Conservation (phyloP, 2,329 filamentous ascomycete genomes). For the Trichoderma harzianum region DNA sequence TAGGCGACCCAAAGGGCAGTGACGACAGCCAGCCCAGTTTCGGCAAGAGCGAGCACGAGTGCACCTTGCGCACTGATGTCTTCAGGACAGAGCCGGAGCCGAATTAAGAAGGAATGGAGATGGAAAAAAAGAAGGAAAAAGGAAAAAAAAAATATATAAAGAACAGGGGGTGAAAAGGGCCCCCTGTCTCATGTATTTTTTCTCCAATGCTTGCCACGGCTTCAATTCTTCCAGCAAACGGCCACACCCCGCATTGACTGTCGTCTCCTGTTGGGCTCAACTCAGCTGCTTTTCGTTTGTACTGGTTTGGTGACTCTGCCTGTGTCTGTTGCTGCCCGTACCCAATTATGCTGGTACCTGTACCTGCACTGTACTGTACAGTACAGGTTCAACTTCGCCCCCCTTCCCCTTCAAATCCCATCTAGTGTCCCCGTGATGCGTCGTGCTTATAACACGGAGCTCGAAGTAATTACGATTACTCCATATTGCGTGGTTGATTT, state of each 20-base stretch:
- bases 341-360: not conserved
- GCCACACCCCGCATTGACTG: not conserved
- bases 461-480: slow-evolving; percentile 1
- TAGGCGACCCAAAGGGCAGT: not conserved
- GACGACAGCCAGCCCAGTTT: not conserved
- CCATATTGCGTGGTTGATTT: not conserved
- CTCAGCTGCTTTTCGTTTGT: not conserved
- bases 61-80: not conserved
- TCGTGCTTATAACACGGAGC: not conserved
- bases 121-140: not conserved
- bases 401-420: not conserved
- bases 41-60: slow-evolving; percentile 5
- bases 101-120: not conserved
- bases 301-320: not conserved
- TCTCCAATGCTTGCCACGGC: not conserved
- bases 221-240: not conserved
- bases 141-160: not conserved
- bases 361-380: not conserved
- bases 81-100: not conserved
- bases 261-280: not conserved
- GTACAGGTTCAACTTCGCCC: not conserved
- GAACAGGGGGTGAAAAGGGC: not conserved
- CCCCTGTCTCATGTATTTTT: not conserved
- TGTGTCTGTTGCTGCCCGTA: not conserved
- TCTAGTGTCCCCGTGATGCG: not conserved